Base-by-base conservation (phyloP, 169 alveolate genomes). In the Babesia microti region DNA sequence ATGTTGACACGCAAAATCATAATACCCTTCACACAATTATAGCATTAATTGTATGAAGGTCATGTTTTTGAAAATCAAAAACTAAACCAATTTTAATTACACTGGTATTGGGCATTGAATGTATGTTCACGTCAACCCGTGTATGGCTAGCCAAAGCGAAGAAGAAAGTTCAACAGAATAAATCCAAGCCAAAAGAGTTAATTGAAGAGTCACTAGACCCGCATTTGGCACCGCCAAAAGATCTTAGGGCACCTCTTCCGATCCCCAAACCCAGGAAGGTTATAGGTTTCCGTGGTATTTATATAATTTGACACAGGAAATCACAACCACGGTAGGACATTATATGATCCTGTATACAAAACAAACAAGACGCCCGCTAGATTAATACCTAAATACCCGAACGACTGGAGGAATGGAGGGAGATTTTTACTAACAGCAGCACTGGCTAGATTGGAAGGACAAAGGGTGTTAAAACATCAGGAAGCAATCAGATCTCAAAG, bases 321-420 rank as follows among this genome's bases (percentile, higher is more conserved):
- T 41, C 89, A 80, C 49, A 70, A 70, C 43, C 91, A 83, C 50
- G 74, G 74, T 28, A 83, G 76, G 51, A 68, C 72, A 7, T 66
- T 83, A 6, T 71, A 83, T 26, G 91, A 83, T 56, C 86, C 83
- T 9, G 91, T 83, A 19, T 83, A 78, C 41, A 85, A 83, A n/a
- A 80, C 87, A 32, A 69, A 88, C n/a, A 83, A 80, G 91, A 68
- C 80, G 35, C 91, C 91, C 5, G 26, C 88, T 1, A 75, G 81
- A n/a, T 49, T 80, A 21, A 59, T 83, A 11, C 89, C 91, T 4
- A 52, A 89, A 6, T 83, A 60, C 37, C 91, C 91, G 7, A 56
- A 70, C 6, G 92, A 84, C 51, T 84, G 92, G 92, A 35, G 92
- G 5, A 84, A 84, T 46, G 92, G 87, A 23, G 92, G 92, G 0